Evolutionary conservation across 2,329 filamentous ascomycete genomes (phyloP).

Genomic region (Pseudophaeomoniella oleicola): DNA sequence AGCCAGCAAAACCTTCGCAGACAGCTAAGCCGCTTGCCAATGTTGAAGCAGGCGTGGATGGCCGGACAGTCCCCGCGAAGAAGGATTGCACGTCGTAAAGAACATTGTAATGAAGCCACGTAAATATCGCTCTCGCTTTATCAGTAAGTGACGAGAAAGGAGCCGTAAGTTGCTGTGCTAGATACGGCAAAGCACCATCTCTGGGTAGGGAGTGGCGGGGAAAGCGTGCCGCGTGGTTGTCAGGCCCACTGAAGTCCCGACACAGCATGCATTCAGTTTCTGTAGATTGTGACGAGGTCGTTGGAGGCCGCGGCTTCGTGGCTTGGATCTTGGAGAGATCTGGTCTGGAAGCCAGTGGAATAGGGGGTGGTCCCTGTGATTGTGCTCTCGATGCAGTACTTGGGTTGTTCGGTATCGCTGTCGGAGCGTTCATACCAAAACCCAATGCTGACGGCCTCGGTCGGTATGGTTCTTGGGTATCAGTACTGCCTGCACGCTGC

Average conservation of each 20-base stretch:
- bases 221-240: slow-evolving; percentile 62
- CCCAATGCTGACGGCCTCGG: slow-evolving; percentile 28
- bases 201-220: slow-evolving; percentile 56
- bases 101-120: slow-evolving; percentile 91
- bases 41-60: slow-evolving; percentile 56
- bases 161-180: slow-evolving; percentile 63
- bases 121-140: slow-evolving; percentile 84
- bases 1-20: slow-evolving; percentile 77
- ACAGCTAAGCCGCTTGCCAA: slow-evolving; percentile 69
- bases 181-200: slow-evolving; percentile 15
- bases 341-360: slow-evolving; percentile 41
- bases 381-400: slow-evolving; percentile 1
- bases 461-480: not conserved
- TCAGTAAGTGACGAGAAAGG: slow-evolving; percentile 74
- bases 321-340: slow-evolving; percentile 42
- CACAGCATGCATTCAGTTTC: slow-evolving; percentile 56
- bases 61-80: slow-evolving; percentile 54
- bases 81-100: slow-evolving; percentile 69
- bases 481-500: not conserved
- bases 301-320: slow-evolving; percentile 27
- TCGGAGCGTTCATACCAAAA: slow-evolving; percentile 23
- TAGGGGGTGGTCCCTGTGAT: slow-evolving; percentile 25
- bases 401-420: slow-evolving; percentile 1
- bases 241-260: slow-evolving; percentile 73
- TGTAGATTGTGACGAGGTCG: slow-evolving; percentile 6